phyloP scores from a whole-genome alignment of 306 rosid species.

The Comarum palustre region DNA sequence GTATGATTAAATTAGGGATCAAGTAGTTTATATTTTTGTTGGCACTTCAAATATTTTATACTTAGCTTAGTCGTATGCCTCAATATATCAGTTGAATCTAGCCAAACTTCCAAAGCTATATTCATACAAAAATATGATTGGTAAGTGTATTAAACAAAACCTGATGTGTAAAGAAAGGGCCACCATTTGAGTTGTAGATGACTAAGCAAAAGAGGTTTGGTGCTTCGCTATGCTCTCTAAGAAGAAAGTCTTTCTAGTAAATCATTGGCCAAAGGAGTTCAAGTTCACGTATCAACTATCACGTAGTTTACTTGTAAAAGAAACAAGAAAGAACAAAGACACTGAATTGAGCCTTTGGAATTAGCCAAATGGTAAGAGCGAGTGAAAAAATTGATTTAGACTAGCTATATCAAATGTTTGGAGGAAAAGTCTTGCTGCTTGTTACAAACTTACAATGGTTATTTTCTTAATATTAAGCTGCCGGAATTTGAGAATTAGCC shows the following conservation, averaged over 20 bases:
- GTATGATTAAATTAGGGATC: background rate
- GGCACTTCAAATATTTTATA: background rate
- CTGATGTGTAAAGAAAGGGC: slow-evolving; percentile 13
- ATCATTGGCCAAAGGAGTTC: background rate
- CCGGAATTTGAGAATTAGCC: background rate
- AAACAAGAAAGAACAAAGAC: background rate
- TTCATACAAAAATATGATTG: background rate
- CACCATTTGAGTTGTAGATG: background rate
- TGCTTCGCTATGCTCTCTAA: background rate
- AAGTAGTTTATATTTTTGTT: background rate
- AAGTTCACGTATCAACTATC: background rate
- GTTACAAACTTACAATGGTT: background rate
- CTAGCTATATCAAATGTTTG: background rate
- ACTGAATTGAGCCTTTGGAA: background rate
- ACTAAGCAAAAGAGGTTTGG: background rate
- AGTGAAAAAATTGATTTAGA: background rate
- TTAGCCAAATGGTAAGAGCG: background rate
- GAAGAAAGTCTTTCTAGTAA: background rate
- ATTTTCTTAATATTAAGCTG: background rate
- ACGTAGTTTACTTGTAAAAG: background rate
- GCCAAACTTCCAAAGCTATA: background rate
- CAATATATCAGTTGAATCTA: background rate
- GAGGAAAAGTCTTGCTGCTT: background rate
- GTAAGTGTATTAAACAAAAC: background rate
- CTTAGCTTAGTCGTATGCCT: background rate